These are phyloP conservation scores for Skeletonema potamos DNA, from an alignment of 108 stramenopile species.

Conservation along the genomic window DNA sequence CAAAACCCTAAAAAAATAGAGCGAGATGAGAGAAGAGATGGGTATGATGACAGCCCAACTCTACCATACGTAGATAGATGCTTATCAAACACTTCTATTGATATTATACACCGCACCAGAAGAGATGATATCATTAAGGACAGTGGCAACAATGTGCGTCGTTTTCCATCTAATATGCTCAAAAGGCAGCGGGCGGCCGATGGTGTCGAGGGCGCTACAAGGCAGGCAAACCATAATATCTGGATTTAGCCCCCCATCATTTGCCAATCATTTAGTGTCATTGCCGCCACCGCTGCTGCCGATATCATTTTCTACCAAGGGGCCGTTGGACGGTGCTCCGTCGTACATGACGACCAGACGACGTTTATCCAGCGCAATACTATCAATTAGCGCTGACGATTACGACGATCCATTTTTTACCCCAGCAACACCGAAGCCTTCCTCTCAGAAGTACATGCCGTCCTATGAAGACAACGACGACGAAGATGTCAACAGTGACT, in stretches of 20 bases:
- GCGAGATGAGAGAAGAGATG: too few species aligned
- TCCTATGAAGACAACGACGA: neutral
- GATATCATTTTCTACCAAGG: neutral
- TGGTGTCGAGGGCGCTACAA: neutral
- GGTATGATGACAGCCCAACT: too few species aligned
- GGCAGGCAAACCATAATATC: neutral
- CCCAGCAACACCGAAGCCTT: slow-evolving; percentile 1
- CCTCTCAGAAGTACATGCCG: neutral
- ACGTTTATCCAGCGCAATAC: neutral
- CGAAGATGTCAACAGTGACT: neutral
- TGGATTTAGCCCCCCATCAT: neutral
- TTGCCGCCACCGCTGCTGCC: neutral
- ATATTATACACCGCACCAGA: neutral
- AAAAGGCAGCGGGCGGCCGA: neutral
- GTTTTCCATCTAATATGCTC: neutral
- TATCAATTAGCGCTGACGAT: slow-evolving; percentile 6
- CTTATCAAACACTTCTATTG: neutral
- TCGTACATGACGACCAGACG: neutral
- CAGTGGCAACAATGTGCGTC: neutral
- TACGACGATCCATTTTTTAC: slow-evolving; percentile 10
- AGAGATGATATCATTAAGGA: neutral
- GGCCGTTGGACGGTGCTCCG: neutral
- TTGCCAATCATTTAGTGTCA: neutral
- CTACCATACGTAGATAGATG: too few species aligned
- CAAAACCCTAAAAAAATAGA: too few species aligned